Base-by-base conservation (phyloP, 331 rosid genomes). In the Rosa hybrid region DNA sequence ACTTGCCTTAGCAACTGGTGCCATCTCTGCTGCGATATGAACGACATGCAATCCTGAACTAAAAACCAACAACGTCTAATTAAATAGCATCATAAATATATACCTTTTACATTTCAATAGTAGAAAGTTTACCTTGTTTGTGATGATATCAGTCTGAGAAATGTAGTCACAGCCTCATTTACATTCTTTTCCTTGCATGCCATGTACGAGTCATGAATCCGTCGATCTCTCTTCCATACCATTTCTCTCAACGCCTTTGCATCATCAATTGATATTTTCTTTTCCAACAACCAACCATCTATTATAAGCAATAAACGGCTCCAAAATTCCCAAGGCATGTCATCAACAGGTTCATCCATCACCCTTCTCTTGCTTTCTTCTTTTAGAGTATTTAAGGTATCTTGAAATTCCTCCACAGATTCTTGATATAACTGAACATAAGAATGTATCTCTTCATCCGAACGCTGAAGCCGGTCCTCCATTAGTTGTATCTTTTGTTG, bases 1-100 rank as follows among this genome's bases (percentile, higher is more conserved):
- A 73, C 84, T 88, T 75, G 86, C 99, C 98, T 93, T 96, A 83
- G 99, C 99, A 41, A 96, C 97, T 25, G 99, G 99, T 81, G 99
- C 99, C 97, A 96, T 89, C 97, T 93, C 99, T 76, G 96, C 99
- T 57, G 98, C 99, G 81, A 96, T 86, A 78, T 96, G 98, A 85
- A 96, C 23, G 84, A 96, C 89, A 81, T 90, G 62, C 83, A 96
- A 89, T 90, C 94, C 99, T 84, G 90, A 85, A 88, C 99, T 96
- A 80, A 56, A 87, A 83, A 80, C 81, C 81, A 89, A 84, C 86
- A 88, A 84, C 80, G 80, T 77, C 77, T 77, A 71, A 88, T 89
- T 77, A 87, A 86, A 84, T 79, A 75, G 68, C 46, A 62, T 84
- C 79, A 76, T 56, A 72, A 23, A 83, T 7, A 50, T 71, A 79